These are phyloP conservation scores for Phytopythium litorale DNA, from an alignment of 352 stramenopile genomes.

Conservation along the genomic window DNA sequence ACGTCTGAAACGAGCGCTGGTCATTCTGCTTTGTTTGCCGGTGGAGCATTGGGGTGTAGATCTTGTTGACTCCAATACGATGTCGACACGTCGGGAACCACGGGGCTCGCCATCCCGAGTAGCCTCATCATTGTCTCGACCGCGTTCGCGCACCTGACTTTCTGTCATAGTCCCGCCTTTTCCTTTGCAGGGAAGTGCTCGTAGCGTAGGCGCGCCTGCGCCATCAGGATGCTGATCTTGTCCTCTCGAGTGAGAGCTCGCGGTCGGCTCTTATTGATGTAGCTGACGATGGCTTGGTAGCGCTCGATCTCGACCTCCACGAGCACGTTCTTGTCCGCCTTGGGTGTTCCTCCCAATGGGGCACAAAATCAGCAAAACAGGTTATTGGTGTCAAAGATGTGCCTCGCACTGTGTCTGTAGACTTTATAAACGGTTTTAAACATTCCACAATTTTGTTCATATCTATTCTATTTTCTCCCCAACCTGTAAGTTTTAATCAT, in stretches of 20 bases:
- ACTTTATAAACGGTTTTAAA: no score
- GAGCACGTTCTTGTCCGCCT: not conserved
- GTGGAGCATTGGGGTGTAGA: not conserved
- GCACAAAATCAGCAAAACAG: no score
- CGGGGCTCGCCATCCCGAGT: not conserved
- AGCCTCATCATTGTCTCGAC: not conserved
- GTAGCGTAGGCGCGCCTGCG: not conserved
- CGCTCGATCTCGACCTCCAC: not conserved
- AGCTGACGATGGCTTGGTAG: not conserved
- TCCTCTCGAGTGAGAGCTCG: not conserved
- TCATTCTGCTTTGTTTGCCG: not conserved
- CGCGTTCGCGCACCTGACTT: not conserved
- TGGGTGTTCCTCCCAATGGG: not conserved
- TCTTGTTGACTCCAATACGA: not conserved
- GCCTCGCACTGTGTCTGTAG: no score
- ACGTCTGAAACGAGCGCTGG: not conserved
- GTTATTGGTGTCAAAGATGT: no score
- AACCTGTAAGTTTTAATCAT: no score
- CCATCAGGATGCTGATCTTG: not conserved
- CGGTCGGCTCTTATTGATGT: not conserved
- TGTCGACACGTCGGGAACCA: not conserved
- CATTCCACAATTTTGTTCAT: no score
- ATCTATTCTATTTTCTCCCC: no score
- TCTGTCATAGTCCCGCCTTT: not conserved
- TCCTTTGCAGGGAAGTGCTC: not conserved